These are phyloP conservation scores for Cladophialophora immunda DNA, from an alignment of 2,329 filamentous ascomycete genomes.

Conservation along the genomic window DNA sequence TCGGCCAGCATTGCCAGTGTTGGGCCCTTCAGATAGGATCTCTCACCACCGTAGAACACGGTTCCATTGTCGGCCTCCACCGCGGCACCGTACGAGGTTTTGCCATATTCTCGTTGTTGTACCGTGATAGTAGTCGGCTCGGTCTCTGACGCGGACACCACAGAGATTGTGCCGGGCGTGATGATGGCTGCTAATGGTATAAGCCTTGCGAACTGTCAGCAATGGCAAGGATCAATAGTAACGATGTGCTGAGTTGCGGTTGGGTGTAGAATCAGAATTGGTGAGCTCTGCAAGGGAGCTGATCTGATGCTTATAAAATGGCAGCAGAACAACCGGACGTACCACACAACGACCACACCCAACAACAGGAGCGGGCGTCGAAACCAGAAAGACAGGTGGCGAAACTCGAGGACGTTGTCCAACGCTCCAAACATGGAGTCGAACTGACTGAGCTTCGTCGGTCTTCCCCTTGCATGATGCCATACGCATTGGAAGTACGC, in stretches of 20 bases:
- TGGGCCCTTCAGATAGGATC: constrained; percentile 19
- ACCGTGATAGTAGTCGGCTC: constrained; percentile 50
- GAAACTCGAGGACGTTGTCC: constrained; percentile 17
- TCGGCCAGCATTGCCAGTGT: constrained; percentile 12
- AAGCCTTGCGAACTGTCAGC: constrained; percentile 16
- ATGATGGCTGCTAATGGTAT: constrained; percentile 23
- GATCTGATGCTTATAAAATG: constrained; percentile 15
- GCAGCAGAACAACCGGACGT: background rate
- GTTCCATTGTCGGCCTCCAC: constrained; percentile 8
- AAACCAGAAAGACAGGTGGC: constrained; percentile 10
- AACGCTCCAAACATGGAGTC: constrained; percentile 20
- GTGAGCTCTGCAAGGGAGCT: background rate
- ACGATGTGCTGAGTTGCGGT: too few relatives aligned
- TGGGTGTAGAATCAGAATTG: too few relatives aligned
- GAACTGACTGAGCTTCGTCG: constrained; percentile 16
- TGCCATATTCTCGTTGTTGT: constrained; percentile 16
- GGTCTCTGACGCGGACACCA: constrained; percentile 48
- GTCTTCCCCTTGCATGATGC: constrained; percentile 3
- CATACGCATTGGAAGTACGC: constrained; percentile 41
- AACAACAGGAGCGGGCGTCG: constrained; percentile 8
- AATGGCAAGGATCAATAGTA: too few relatives aligned
- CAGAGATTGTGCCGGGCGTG: constrained; percentile 23
- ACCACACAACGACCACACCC: constrained; percentile 5
- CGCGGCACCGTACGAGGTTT: constrained; percentile 4
- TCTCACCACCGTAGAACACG: constrained; percentile 10